These are phyloP conservation scores for Alloascoidea hylecoeti DNA, from an alignment of 805 yeast genomes.

Conservation along the genomic window DNA sequence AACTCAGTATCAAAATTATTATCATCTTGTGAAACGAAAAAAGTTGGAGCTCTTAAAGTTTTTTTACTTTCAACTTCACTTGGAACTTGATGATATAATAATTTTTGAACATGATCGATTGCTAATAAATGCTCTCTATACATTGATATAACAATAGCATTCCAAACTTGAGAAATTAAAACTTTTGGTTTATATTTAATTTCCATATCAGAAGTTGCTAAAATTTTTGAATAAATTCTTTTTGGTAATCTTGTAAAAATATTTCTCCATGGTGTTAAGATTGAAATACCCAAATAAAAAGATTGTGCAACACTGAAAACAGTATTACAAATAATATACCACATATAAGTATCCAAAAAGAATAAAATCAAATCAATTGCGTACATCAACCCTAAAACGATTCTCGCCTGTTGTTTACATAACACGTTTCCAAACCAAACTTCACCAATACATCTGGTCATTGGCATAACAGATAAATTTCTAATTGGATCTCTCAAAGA, in stretches of 20 bases:
- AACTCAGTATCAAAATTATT: constrained; percentile 88
- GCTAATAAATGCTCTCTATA: constrained; percentile 98
- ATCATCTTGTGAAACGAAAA: constrained; percentile 96
- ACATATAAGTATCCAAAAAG: constrained; percentile 97
- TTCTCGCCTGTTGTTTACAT: constrained; percentile 78
- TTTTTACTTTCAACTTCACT: constrained; percentile 97
- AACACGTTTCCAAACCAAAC: constrained; percentile 65
- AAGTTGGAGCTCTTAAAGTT: constrained; percentile 96
- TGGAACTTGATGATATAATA: constrained; percentile 96
- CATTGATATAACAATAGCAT: constrained; percentile 97
- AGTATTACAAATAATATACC: constrained; percentile 95
- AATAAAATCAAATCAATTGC: constrained; percentile 87
- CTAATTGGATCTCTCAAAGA: constrained; percentile 93
- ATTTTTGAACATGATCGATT: constrained; percentile 95
- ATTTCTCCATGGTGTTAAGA: constrained; percentile 99
- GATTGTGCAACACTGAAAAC: constrained; percentile 95
- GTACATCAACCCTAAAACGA: constrained; percentile 86
- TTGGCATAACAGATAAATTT: constrained; percentile 64
- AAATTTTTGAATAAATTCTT: constrained; percentile 94
- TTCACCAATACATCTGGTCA: constrained; percentile 91
- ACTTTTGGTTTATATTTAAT: constrained; percentile 98
- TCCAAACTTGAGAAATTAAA: constrained; percentile 96
- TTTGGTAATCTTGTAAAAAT: constrained; percentile 95
- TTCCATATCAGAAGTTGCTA: constrained; percentile 98
- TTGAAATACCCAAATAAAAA: constrained; percentile 98